Percentiles rank a stretch among this genome's conserved stretches.
These are phyloP conservation scores for Porogramme epimiltina DNA, from an alignment of 1,284 basidiomycete species.

Conservation along the genomic window DNA sequence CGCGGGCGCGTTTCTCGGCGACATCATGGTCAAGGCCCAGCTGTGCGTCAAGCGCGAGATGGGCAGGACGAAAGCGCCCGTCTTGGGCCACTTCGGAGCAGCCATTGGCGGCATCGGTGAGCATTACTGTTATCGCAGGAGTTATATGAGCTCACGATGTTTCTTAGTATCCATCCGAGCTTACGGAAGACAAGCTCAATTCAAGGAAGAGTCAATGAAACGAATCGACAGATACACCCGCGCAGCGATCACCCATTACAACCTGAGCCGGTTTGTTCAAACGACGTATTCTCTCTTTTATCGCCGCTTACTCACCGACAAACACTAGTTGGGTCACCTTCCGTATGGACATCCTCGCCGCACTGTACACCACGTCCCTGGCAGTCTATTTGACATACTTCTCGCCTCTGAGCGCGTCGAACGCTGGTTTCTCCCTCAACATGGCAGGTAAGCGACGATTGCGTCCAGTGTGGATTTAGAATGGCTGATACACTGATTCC, in stretches of 20 bases:
- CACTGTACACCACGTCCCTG: conserved; percentile 49
- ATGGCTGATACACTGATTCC: conserved; percentile 33
- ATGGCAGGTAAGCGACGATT: conserved; percentile 43
- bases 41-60: conserved; percentile 75
- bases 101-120: conserved; percentile 65
- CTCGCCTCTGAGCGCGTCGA: conserved; percentile 39
- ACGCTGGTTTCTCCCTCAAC: conserved; percentile 51
- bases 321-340: conserved; percentile 25
- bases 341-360: conserved; percentile 48
- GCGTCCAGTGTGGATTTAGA: too few relatives aligned
- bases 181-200: conserved; percentile 49
- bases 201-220: conserved; percentile 41
- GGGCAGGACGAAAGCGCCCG: conserved; percentile 66
- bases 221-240: conserved; percentile 50
- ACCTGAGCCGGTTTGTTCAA: conserved; percentile 49
- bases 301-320: background rate
- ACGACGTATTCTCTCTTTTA: conserved; percentile 2
- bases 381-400: conserved; percentile 56
- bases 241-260: conserved; percentile 46
- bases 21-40: conserved; percentile 68
- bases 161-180: conserved; percentile 58
- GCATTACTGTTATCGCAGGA: conserved; percentile 17
- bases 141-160: background rate
- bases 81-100: conserved; percentile 71
- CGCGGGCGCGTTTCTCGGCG: conserved; percentile 45